Conservation (phyloP, 139 green algal species). For the Raphidocelis subcapitata region DNA sequence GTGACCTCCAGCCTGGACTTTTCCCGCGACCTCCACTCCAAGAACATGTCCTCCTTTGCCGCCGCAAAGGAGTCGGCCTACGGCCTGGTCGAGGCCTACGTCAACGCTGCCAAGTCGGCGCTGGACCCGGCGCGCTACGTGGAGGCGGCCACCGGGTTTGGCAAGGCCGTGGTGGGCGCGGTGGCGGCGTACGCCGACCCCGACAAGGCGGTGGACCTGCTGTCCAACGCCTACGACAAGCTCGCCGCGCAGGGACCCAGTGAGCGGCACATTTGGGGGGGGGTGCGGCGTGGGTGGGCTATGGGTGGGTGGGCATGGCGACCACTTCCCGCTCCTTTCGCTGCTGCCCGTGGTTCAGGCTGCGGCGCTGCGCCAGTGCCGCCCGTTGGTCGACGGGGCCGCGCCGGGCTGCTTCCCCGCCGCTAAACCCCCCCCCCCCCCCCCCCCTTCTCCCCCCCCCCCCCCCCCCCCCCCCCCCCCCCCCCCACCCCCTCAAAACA, state of each 20-base stretch:
- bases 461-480: neutral
- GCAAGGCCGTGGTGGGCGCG: too few species aligned
- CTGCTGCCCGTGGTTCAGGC: neutral
- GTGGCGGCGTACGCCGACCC: too few species aligned
- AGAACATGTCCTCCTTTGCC: conserved; percentile 31
- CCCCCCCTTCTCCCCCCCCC: neutral
- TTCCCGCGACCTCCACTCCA: conserved; percentile 20
- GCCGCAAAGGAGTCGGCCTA: conserved; percentile 23
- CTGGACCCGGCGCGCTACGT: conserved; percentile 26
- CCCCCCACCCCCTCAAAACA: neutral
- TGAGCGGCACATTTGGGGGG: too few species aligned
- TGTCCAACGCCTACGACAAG: too few species aligned
- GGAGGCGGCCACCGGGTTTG: neutral
- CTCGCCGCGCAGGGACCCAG: too few species aligned
- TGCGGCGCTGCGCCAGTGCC: neutral
- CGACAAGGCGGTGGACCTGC: too few species aligned
- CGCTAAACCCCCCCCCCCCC: neutral
- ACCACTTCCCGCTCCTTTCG: too few species aligned
- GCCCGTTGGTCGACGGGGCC: neutral
- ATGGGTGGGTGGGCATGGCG: too few species aligned
- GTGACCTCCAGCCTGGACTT: conserved; percentile 5
- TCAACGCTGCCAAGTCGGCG: conserved; percentile 8
- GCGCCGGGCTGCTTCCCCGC: neutral
- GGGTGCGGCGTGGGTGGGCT: too few species aligned
- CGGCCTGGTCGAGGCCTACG: conserved; percentile 10